Base-by-base conservation (phyloP, 108 stramenopile species). In the Nitzschia inconspicua region DNA sequence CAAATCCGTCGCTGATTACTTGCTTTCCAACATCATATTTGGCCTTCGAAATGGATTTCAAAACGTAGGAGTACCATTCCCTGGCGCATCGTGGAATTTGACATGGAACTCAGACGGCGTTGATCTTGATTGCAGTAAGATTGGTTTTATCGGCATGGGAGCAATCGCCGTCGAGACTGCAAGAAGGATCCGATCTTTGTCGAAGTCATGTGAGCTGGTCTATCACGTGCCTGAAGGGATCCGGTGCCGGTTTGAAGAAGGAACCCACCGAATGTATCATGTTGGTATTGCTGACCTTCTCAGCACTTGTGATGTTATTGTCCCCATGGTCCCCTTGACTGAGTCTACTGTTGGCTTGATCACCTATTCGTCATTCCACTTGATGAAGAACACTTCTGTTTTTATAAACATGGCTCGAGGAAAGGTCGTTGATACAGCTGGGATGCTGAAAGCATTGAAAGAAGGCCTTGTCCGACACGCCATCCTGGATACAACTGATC, bases 321-420 rank as follows among this genome's bases (percentile, higher is more conserved):
- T 83, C 6, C 82, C 82, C 3, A 37, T 83, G 60, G 55, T 60
- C 48, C 72, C 82, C 1, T 44, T 83, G 47, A 79, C 68, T 4
- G 42, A 61, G 44, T 18, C 60, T 6, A 83, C 82, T 0, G 52
- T 47, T 4, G 35, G 72, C n/a, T 43, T 83, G 22, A 77, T 83
- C 57, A 65, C 64, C 36, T 47, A 75, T 22, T 40, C 52, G 10
- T 50, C 54, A 1, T 58, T 72, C 35, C 35, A 53, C 24, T 25
- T 52, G 47, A 57, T 72, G 63, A 63, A 64, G 39, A 24, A 35
- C 18, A 42, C 43, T 11, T 55, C 73, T 20, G 65, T 72, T 39
- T 64, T 83, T 37, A 77, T 83, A 46, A 83, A 83, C 54, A 77
- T 83, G 60, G 57, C 78, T 10, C 67, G 82, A n/a, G 82, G 82